Conservation (phyloP, 495 filamentous ascomycete genomes). For the Niebla homalea region DNA sequence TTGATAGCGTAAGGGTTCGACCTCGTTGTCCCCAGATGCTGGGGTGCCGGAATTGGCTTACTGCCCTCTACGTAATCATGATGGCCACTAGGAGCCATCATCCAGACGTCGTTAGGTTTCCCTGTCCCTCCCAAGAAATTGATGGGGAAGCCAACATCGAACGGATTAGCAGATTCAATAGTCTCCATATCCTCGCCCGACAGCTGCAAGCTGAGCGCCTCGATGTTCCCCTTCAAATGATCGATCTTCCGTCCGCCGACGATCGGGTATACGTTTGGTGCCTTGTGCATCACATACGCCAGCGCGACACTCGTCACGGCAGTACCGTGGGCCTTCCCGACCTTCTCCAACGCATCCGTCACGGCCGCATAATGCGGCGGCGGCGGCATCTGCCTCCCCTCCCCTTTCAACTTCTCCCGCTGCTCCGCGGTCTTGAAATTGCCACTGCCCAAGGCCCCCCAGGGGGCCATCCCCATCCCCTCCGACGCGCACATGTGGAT, state of each 20-base stretch:
- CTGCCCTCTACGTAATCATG: conserved; percentile 30
- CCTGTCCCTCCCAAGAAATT: conserved; percentile 33
- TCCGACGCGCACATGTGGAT: conserved; percentile 51
- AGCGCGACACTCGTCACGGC: conserved; percentile 37
- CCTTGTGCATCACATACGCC: conserved; percentile 62
- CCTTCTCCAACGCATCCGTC: conserved; percentile 40
- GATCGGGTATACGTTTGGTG: conserved; percentile 66
- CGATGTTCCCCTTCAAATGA: conserved; percentile 55
- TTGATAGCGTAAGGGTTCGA: not conserved
- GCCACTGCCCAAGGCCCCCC: conserved; percentile 51
- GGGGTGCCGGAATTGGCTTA: conserved; percentile 16
- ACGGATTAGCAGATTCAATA: conserved; percentile 48
- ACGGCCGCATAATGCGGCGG: conserved; percentile 37
- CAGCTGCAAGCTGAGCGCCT: conserved; percentile 44
- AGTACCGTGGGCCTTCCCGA: conserved; percentile 41
- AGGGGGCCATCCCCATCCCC: conserved; percentile 58
- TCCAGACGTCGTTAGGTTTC: conserved; percentile 28
- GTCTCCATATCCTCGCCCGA: conserved; percentile 47
- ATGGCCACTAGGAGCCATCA: conserved; percentile 30
- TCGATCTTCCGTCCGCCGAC: conserved; percentile 52
- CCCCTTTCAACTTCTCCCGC: conserved; percentile 5
- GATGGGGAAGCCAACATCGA: conserved; percentile 49
- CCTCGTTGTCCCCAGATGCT: not conserved
- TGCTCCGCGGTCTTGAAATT: conserved; percentile 41
- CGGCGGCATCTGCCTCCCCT: conserved; percentile 21